Base-by-base conservation (phyloP, 208 protist genomes). In the Leishmania major region DNA sequence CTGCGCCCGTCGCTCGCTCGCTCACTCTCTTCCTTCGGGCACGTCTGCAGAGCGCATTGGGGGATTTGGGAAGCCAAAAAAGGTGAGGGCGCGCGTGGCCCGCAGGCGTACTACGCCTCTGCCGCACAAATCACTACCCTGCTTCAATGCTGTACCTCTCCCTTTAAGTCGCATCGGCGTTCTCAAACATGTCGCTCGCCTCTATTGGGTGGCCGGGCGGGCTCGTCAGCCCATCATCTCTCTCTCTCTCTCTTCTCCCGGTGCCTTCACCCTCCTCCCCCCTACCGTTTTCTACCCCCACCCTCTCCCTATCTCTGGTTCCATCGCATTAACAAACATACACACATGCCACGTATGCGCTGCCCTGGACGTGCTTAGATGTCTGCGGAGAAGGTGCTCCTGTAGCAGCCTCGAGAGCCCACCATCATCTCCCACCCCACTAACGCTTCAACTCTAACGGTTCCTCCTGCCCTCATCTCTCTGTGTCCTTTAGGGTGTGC, bases 341-440 rank as follows among this genome's bases (percentile, higher is more conserved):
- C n/a, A 31, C 35, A 60, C 51, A n/a, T 40, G 31, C 31, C 35
- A 51, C 25, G 1, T 11, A 35, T 35, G 13, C 59, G 40, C 28
- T 37, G 13, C 15, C 19, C 57, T 53, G 49, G 35, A 7, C 5
- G 28, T 28, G 17, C 53, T 6, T 35, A 78, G 75, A 62, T 78
- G 75, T 78, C 75, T 69, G 75, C 37, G 57, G 75, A 62, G 57
- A 19, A 78, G 75, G 57, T 66, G 35, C 51, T 66, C 40, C 37
- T 51, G 40, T 66, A 66, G 57, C 15, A 78, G 25, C 35, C 51
- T 66, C 75, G 57, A 78, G 59, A 43, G 2, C n/a, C 13, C 25
- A 43, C 40, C 37, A 67, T 22, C 4, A 45, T 51, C 57, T 5
- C 47, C 5, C 25, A 51, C 40, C 31, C 40, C 57, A 40, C 55